Base-by-base conservation (phyloP, 441 rosid species). In the Pelargonium citronellum region DNA sequence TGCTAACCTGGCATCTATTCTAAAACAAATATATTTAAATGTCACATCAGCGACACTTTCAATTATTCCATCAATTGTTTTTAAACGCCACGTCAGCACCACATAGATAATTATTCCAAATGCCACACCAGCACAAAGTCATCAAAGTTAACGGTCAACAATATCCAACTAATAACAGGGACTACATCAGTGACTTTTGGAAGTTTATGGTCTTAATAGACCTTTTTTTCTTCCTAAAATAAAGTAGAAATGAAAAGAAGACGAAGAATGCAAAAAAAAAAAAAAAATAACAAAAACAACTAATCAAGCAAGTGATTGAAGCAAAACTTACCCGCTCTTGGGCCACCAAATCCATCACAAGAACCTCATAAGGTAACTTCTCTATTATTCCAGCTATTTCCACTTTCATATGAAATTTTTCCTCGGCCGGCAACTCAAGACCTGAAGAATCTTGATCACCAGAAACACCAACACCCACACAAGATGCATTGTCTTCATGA, bases 361-460 rank as follows among this genome's bases (percentile, higher is more conserved):
- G 89, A 84, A 89, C 81, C 73, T 84, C 89, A 75, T 69, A 73
- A 66, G 91, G 84, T 64, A 84, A 80, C 70, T 87, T 86, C 81
- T 90, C 92, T 68, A 90, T 82, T 86, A 88, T 80, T 80, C 73
- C 73, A 57, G 88, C 79, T 68, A 95, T 70, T 83, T 91, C 99
- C 78, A 83, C 87, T 73, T 73, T 87, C 87, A 91, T 76, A 69
- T 69, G 81, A 62, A 87, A 61, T 67, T 77, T 87, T 69, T 81
- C 88, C 75, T 87, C 94, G 63, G 84, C 74, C 73, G 91, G 75
- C 67, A 80, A 43, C 71, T 83, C 85, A 64, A 73, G 70, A 49
- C 22, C 69, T 71, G 70, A n/a, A 11, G 88, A 78, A 70, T 86
- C 85, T 70, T 77, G 78, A 57, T 89, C 83, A 68, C 67, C 74